phyloP scores from a whole-genome alignment of 2,329 filamentous ascomycete genomes.

The Elsinoe batatas region DNA sequence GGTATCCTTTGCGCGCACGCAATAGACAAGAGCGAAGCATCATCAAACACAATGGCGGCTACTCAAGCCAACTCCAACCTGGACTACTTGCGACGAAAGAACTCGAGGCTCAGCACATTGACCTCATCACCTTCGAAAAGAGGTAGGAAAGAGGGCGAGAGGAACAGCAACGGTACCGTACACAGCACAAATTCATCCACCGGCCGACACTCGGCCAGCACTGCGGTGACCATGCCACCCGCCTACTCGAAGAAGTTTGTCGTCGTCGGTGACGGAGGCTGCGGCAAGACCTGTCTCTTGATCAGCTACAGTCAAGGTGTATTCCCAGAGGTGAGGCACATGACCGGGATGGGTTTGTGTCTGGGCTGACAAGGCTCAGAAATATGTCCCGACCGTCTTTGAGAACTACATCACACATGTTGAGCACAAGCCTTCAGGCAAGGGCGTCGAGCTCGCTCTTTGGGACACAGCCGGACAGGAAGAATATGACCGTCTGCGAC shows the following conservation, averaged over 20 bases:
- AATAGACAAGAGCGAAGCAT: background rate
- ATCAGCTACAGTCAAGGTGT: conserved; percentile 99
- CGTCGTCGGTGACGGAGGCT: conserved; percentile 94
- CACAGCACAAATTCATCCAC: conserved; percentile 61
- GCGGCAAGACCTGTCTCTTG: conserved; percentile 94
- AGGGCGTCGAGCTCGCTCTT: conserved; percentile 89
- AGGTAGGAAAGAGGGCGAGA: conserved; percentile 45
- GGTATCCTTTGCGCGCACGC: too few relatives aligned
- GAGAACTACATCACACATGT: conserved; percentile 99
- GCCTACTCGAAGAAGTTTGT: conserved; percentile 99
- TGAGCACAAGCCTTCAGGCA: conserved; percentile 74
- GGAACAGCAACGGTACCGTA: conserved; percentile 78
- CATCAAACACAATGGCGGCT: conserved; percentile 10
- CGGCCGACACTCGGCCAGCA: conserved; percentile 67
- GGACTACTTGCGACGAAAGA: conserved; percentile 50
- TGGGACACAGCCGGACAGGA: conserved; percentile 99
- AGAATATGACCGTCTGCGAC: conserved; percentile 92
- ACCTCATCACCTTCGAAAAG: conserved; percentile 34
- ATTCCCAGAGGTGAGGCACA: conserved; percentile 76
- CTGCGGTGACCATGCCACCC: conserved; percentile 80
- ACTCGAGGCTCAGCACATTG: conserved; percentile 33
- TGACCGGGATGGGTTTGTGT: background rate
- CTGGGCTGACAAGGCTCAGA: conserved; percentile 45
- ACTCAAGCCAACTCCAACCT: conserved; percentile 35
- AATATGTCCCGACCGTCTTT: conserved; percentile 99